These are phyloP conservation scores for Cubamyces lactineus DNA, from an alignment of 768 basidiomycete genomes.

Conservation along the genomic window DNA sequence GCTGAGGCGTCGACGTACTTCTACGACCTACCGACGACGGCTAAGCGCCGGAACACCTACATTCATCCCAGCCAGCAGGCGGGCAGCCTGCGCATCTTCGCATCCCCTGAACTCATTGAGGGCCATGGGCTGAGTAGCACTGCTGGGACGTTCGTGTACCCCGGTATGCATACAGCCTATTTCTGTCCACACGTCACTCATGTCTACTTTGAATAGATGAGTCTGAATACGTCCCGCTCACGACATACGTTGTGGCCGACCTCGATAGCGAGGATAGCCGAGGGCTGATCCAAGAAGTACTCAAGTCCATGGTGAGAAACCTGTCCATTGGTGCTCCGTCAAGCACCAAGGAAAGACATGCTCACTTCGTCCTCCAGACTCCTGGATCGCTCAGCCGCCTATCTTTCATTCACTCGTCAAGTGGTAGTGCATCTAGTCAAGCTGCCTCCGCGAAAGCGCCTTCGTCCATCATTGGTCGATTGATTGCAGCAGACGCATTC, in stretches of 20 bases:
- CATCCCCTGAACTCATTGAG: constrained; percentile 57
- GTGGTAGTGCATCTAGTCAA: constrained; percentile 25
- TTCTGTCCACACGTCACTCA: background rate
- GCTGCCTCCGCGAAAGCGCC: constrained; percentile 27
- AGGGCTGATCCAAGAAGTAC: constrained; percentile 62
- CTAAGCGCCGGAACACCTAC: constrained; percentile 71
- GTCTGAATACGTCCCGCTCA: constrained; percentile 42
- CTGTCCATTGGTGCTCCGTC: background rate
- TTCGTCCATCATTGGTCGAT: constrained; percentile 54
- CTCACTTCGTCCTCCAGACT: constrained; percentile 38
- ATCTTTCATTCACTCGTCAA: constrained; percentile 80
- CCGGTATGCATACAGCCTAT: constrained; percentile 43
- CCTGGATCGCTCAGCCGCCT: constrained; percentile 55
- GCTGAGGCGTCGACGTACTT: constrained; percentile 71
- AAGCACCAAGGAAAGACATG: background rate
- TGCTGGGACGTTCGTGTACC: constrained; percentile 60
- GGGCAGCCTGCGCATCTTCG: constrained; percentile 54
- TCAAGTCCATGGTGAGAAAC: constrained; percentile 62
- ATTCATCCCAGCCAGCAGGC: constrained; percentile 59
- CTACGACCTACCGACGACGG: constrained; percentile 83
- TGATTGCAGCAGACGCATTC: constrained; percentile 47
- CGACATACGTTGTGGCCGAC: constrained; percentile 74
- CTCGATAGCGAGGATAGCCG: constrained; percentile 67
- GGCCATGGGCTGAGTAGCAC: constrained; percentile 47
- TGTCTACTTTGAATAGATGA: constrained; percentile 29